Evolutionary conservation across 2,329 filamentous ascomycete species (phyloP), one percentile per base, ranked within the genome.

Genomic region (Xylaria arbuscula): DNA sequence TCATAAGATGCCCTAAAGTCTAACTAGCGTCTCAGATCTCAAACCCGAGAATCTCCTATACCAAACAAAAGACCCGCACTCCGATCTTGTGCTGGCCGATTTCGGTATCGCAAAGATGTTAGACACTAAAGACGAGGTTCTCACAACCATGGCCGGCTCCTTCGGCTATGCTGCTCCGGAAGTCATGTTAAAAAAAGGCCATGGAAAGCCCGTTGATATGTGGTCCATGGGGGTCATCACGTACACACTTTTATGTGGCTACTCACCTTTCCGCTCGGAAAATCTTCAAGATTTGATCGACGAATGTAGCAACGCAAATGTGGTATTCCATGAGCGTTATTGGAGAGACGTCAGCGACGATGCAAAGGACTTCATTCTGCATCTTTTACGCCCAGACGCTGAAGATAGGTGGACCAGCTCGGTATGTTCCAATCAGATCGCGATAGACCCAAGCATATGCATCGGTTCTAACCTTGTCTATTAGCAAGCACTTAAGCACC

Each of bases 41-140:
- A 99, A 99, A 82, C 96, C 96, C 32, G 96, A 99, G 81, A 99
- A 99, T 79, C 89, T 99, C 5, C 90, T 99, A 54, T 99, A 99
- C 80, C 89, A 97, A 58, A 97, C 92, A 70, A 89, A 86, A 72
- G 90, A 92, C 51, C 77, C 87, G 28, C 84, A 94, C 72, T 98
- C 96, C 15, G 90, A 94, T 71, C 88, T 99, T 32, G 94, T 99
- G 9, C 87, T 99, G 67, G 96, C 96, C 66, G 96, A 99, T 80
- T 99, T 99, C 77, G 96, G 97, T 79, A 99, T 99, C 78, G 96
- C 96, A 62, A 99, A 99, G 84, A 98, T 97, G 88, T 88, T 99
- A 42, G 94, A 97, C 78, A 92, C 87, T 74, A 93, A 94, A 74
- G 90, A 94, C 72, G 94, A 97, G 77, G 93, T 97, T 53, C 88